phyloP scores from a whole-genome alignment of 2,329 filamentous ascomycete genomes.

The Xylaria sp. region DNA sequence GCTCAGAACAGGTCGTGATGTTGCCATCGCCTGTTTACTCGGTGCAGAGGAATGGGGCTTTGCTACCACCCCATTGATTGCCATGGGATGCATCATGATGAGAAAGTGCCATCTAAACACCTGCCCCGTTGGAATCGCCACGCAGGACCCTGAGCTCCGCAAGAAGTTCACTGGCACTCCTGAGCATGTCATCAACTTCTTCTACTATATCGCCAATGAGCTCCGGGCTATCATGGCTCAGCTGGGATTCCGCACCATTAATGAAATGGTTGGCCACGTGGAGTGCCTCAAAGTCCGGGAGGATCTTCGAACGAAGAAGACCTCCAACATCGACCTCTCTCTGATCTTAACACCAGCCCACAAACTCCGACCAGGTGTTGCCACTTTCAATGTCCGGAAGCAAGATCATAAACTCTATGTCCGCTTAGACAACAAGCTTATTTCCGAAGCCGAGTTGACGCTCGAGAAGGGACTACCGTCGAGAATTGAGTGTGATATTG shows the following conservation, averaged over 20 bases:
- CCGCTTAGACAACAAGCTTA: slow-evolving; percentile 95
- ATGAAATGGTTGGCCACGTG: slow-evolving; percentile 95
- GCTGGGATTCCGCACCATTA: slow-evolving; percentile 91
- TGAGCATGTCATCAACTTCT: slow-evolving; percentile 98
- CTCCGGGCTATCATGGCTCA: slow-evolving; percentile 96
- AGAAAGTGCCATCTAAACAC: slow-evolving; percentile 65
- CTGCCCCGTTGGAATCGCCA: slow-evolving; percentile 91
- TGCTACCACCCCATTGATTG: slow-evolving; percentile 90
- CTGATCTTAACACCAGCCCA: slow-evolving; percentile 95
- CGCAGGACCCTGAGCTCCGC: slow-evolving; percentile 90
- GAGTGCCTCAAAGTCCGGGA: slow-evolving; percentile 87
- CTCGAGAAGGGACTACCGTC: slow-evolving; percentile 93
- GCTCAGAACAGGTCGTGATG: slow-evolving; percentile 87
- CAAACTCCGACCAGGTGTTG: slow-evolving; percentile 89
- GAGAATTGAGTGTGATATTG: slow-evolving; percentile 91
- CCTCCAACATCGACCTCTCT: slow-evolving; percentile 89
- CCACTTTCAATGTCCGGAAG: slow-evolving; percentile 97
- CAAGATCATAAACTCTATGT: slow-evolving; percentile 94
- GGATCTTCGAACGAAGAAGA: slow-evolving; percentile 86
- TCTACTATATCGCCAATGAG: slow-evolving; percentile 97
- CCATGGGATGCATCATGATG: slow-evolving; percentile 98
- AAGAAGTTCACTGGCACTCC: slow-evolving; percentile 94
- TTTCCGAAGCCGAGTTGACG: slow-evolving; percentile 91
- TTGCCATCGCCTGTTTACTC: slow-evolving; percentile 91
- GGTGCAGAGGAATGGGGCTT: slow-evolving; percentile 99